Evolutionary conservation across 169 alveolate genomes (phyloP).

Genomic region (Amoebophrya sp.): DNA sequence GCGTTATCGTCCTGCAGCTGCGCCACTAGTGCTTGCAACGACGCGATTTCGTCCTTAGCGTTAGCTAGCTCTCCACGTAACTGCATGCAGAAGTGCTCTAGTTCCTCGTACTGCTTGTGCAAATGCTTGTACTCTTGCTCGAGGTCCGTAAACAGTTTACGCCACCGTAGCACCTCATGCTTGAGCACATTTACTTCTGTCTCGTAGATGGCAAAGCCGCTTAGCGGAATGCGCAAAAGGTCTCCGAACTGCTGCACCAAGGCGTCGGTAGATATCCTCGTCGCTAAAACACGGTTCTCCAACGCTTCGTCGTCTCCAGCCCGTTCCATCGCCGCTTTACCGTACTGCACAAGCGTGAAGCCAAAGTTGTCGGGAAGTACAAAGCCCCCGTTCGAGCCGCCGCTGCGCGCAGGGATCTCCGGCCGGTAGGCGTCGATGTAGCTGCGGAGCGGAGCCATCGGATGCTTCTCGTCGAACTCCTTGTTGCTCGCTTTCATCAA

Average conservation of each 20-base stretch:
- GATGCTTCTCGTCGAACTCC: too few species aligned
- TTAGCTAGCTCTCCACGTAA: neutral
- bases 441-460: too few species aligned
- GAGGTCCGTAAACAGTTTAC: neutral
- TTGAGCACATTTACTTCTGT: neutral
- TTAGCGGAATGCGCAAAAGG: neutral
- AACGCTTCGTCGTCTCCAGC: neutral
- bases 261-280: neutral
- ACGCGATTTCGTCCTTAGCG: neutral
- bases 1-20: neutral
- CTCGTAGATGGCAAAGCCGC: neutral
- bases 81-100: neutral
- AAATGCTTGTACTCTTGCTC: neutral
- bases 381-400: neutral
- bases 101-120: neutral
- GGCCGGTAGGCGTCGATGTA: too few species aligned
- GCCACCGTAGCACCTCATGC: neutral
- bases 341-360: neutral
- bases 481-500: neutral
- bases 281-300: neutral
- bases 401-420: too few species aligned
- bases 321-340: neutral
- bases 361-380: neutral
- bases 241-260: neutral
- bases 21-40: neutral